A percentile compares a stretch with the other conserved stretches of the same genome.
These are phyloP conservation scores for Senna siamea DNA, from an alignment of 306 rosid species.

Conservation along the genomic window DNA sequence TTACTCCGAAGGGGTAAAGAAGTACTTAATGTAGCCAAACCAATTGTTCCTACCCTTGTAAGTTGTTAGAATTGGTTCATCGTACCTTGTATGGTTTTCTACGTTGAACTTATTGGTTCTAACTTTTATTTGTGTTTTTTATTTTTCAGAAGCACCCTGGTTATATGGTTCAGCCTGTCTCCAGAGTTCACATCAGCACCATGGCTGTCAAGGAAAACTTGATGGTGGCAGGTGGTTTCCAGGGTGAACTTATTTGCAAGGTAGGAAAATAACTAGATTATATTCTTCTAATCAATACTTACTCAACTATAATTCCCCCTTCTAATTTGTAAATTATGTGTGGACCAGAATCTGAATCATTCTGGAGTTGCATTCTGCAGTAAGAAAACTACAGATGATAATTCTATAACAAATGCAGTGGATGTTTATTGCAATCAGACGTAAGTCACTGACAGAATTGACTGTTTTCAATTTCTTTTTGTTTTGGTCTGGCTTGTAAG, in stretches of 20 bases:
- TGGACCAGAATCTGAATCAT: slow-evolving; percentile 63
- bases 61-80: slow-evolving; percentile 34
- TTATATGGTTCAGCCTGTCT: slow-evolving; percentile 56
- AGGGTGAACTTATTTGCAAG: slow-evolving; percentile 94
- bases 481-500: slow-evolving; percentile 6
- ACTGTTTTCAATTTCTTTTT: not conserved
- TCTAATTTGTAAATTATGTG: slow-evolving; percentile 16
- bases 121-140: not conserved
- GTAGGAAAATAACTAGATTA: slow-evolving; percentile 45
- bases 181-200: slow-evolving; percentile 89
- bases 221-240: slow-evolving; percentile 87
- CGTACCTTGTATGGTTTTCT: not conserved
- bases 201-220: slow-evolving; percentile 86
- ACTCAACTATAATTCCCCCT: not conserved
- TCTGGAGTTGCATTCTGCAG: slow-evolving; percentile 84
- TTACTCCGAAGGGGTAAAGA: slow-evolving; percentile 70
- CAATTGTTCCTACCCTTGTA: slow-evolving; percentile 73
- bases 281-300: slow-evolving; percentile 15
- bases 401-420: slow-evolving; percentile 87
- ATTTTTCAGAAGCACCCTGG: slow-evolving; percentile 59
- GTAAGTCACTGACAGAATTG: slow-evolving; percentile 49
- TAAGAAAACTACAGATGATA: slow-evolving; percentile 72
- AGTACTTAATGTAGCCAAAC: slow-evolving; percentile 77
- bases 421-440: slow-evolving; percentile 61
- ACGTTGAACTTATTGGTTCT: slow-evolving; percentile 30